Evolutionary conservation across 1,284 basidiomycete genomes (phyloP).

Genomic region (Apiotrichum siamense): DNA sequence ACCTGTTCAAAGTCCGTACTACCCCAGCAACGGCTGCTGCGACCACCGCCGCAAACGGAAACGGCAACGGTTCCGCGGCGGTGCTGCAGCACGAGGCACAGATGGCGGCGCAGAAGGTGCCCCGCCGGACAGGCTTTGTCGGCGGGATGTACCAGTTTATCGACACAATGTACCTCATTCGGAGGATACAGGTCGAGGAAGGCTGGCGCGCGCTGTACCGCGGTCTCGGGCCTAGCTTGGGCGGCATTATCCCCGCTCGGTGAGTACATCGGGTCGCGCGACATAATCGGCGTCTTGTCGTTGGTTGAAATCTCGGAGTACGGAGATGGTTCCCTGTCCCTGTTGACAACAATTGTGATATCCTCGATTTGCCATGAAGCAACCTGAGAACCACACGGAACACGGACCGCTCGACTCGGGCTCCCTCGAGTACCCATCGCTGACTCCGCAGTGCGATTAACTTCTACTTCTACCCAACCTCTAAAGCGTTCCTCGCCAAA

Average conservation of each 20-base stretch:
- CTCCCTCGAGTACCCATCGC: no score
- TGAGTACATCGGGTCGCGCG: conserved; percentile 36
- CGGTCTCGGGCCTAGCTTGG: conserved; percentile 87
- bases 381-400: no score
- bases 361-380: background rate
- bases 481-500: conserved; percentile 82
- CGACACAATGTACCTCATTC: conserved; percentile 83
- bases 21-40: no score
- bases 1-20: conserved; percentile 61
- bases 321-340: no score
- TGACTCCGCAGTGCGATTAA: conserved; percentile 64
- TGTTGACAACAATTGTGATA: no score
- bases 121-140: conserved; percentile 41
- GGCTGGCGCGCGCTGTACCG: conserved; percentile 87
- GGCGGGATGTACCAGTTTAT: conserved; percentile 86
- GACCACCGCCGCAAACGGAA: background rate
- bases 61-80: conserved; percentile 13
- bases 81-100: conserved; percentile 13
- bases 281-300: background rate
- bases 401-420: no score
- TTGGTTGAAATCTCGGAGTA: no score
- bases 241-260: conserved; percentile 89
- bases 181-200: conserved; percentile 84
- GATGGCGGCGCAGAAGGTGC: conserved; percentile 8
- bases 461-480: conserved; percentile 97